Evolutionary conservation across 176 grass and related monocot genomes (phyloP).

Genomic region (Luzula sylvatica): DNA sequence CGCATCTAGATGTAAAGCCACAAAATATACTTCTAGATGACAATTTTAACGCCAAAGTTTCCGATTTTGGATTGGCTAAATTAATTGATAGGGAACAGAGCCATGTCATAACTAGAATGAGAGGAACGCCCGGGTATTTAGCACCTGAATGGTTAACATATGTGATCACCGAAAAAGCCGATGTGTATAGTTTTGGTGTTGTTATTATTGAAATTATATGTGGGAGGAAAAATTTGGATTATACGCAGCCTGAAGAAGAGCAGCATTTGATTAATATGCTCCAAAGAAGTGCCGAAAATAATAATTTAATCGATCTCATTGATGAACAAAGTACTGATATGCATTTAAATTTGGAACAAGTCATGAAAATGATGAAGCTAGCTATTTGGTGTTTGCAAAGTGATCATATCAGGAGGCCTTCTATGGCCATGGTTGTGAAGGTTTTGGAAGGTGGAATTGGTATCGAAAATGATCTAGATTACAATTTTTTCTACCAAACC

Average conservation of each 20-base stretch:
- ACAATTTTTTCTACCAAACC: slow-evolving; percentile 24
- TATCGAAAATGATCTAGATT: slow-evolving; percentile 31
- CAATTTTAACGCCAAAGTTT: slow-evolving; percentile 62
- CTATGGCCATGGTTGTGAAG: slow-evolving; percentile 67
- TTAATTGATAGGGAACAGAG: slow-evolving; percentile 77
- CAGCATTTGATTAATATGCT: slow-evolving; percentile 39
- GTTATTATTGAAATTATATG: slow-evolving; percentile 50
- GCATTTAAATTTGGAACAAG: slow-evolving; percentile 22
- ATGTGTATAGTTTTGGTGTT: slow-evolving; percentile 75
- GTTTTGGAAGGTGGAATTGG: slow-evolving; percentile 50
- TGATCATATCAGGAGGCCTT: slow-evolving; percentile 42
- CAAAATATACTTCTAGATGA: slow-evolving; percentile 70
- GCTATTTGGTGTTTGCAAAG: slow-evolving; percentile 67
- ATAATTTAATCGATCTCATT: slow-evolving; percentile 43
- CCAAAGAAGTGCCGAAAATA: slow-evolving; percentile 50
- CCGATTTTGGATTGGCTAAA: slow-evolving; percentile 72
- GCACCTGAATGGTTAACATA: slow-evolving; percentile 79
- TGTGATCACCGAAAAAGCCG: slow-evolving; percentile 63
- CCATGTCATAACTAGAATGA: slow-evolving; percentile 67
- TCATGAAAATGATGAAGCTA: slow-evolving; percentile 51
- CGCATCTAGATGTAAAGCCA: slow-evolving; percentile 65
- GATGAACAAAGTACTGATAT: slow-evolving; percentile 34
- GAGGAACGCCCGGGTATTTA: slow-evolving; percentile 64
- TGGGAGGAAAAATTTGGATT: slow-evolving; percentile 50
- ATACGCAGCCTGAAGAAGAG: slow-evolving; percentile 37